Evolutionary conservation across 306 rosid genomes (phyloP), one percentile per base, ranked within the genome.

Genomic region (Clitoria ternatea): DNA sequence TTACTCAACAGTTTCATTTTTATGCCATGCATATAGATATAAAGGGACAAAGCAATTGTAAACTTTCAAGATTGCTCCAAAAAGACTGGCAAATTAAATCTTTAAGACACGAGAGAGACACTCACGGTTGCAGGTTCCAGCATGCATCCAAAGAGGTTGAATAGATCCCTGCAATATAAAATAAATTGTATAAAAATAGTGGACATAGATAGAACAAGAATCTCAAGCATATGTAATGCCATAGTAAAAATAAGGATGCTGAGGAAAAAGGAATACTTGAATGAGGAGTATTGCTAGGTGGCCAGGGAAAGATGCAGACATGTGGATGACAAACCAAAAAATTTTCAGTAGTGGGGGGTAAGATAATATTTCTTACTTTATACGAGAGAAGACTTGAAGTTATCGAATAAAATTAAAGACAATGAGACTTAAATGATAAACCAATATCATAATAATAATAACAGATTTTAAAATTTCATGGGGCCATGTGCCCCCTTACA

Each of bases 91-190:
- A 63, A 56, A 48, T 15, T 70, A 19, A 47, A 63, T 13, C 44
- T 60, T 35, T 39, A 66, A 66, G 53, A 64, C 18, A 71, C 20
- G 14, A 26, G 64, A 67, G 66, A 75, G 66, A 63, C 24, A 79
- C 96, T 83, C 78, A 92, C 98, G 29, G 98, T 92, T 73, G 96
- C 88, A 43, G 98, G 96, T 77, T 92, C 98, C 70, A 89, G 80
- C 73, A 78, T 6, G 89, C 96, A 92, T 67, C 98, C 98, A 24
- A 74, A 37, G 23, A 92, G 47, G 75, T 92, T 92, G 80, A 88
- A 88, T 29, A 89, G 73, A 76, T 92, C 98, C 68, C 96, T 92
- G 91, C 72, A 80, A 19, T 56, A 63, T n/a, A 63, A 73, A 73
- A 72, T 27, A 75, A 68, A 54, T 27, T 55, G 69, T 44, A 68